These are phyloP conservation scores for Amorphotheca resinae DNA, from an alignment of 495 filamentous ascomycete species.

Conservation along the genomic window DNA sequence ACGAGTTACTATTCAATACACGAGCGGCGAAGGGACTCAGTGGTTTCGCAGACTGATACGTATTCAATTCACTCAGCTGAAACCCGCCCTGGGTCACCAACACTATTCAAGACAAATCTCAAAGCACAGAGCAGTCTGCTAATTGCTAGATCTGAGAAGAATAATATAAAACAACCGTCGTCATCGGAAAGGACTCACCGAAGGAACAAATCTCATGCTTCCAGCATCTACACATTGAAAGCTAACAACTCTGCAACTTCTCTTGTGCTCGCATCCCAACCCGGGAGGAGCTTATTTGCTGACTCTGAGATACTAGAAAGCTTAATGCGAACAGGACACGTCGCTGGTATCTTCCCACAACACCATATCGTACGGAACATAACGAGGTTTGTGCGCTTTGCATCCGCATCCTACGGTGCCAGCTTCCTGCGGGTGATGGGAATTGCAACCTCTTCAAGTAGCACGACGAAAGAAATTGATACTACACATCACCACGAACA, in stretches of 20 bases:
- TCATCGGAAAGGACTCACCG: slow-evolving; percentile 25
- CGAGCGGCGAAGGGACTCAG: slow-evolving; percentile 42
- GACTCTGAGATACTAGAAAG: slow-evolving; percentile 41
- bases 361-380: slow-evolving; percentile 60
- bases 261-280: slow-evolving; percentile 43
- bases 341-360: slow-evolving; percentile 53
- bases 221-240: slow-evolving; percentile 60
- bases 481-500: slow-evolving; percentile 50
- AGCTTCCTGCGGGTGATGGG: slow-evolving; percentile 61
- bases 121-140: slow-evolving; percentile 37
- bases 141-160: slow-evolving; percentile 34
- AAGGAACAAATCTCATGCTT: slow-evolving; percentile 29
- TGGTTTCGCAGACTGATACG: slow-evolving; percentile 47
- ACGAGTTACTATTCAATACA: slow-evolving; percentile 38
- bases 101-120: slow-evolving; percentile 31
- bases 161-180: slow-evolving; percentile 20
- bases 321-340: slow-evolving; percentile 41
- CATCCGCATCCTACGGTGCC: slow-evolving; percentile 64
- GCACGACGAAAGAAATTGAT: slow-evolving; percentile 16
- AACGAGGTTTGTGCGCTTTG: slow-evolving; percentile 62
- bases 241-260: slow-evolving; percentile 54
- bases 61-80: slow-evolving; percentile 38
- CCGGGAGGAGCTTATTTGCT: slow-evolving; percentile 37
- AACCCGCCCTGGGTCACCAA: slow-evolving; percentile 37
- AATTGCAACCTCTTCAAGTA: slow-evolving; percentile 26